Evolutionary conservation across 2,329 filamentous ascomycete genomes (phyloP).

Genomic region (Neoarthrinium moseri): DNA sequence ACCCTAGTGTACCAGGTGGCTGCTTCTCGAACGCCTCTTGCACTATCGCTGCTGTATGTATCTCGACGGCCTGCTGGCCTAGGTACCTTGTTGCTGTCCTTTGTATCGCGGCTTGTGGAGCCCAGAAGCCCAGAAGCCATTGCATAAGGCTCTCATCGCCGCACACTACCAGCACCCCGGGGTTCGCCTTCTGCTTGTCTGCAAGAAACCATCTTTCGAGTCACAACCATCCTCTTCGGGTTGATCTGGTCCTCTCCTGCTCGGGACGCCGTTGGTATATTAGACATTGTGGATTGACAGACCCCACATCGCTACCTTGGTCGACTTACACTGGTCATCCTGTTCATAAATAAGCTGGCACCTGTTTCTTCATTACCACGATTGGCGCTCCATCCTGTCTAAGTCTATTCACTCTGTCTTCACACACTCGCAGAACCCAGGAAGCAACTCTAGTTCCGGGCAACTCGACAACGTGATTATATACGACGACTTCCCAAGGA

Average conservation of each 20-base stretch:
- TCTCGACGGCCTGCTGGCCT: too few relatives aligned
- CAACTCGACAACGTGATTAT: too few relatives aligned
- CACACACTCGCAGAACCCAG: neutral
- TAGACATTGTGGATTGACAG: constrained; percentile 18
- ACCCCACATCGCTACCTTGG: constrained; percentile 11
- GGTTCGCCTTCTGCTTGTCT: constrained; percentile 18
- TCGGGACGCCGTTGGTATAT: constrained; percentile 25
- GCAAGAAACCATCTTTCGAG: constrained; percentile 11
- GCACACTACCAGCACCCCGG: constrained; percentile 21
- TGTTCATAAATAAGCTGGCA: constrained; percentile 20
- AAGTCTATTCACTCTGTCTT: neutral
- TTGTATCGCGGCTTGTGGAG: constrained; percentile 6
- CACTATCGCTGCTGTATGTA: too few relatives aligned
- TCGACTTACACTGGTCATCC: constrained; percentile 8
- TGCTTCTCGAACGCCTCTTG: neutral
- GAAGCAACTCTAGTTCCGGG: neutral
- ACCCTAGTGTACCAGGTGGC: neutral
- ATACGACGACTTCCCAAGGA: constrained; percentile 11
- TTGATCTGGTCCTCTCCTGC: constrained; percentile 20
- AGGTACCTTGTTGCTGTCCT: neutral
- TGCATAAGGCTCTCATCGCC: constrained; percentile 11
- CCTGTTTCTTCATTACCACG: constrained; percentile 12
- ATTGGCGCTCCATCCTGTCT: constrained; percentile 10
- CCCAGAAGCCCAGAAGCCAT: constrained; percentile 13
- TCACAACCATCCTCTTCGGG: constrained; percentile 19